Evolutionary conservation across 495 filamentous ascomycete genomes (phyloP).

Genomic region (Glarea lozoyensis): DNA sequence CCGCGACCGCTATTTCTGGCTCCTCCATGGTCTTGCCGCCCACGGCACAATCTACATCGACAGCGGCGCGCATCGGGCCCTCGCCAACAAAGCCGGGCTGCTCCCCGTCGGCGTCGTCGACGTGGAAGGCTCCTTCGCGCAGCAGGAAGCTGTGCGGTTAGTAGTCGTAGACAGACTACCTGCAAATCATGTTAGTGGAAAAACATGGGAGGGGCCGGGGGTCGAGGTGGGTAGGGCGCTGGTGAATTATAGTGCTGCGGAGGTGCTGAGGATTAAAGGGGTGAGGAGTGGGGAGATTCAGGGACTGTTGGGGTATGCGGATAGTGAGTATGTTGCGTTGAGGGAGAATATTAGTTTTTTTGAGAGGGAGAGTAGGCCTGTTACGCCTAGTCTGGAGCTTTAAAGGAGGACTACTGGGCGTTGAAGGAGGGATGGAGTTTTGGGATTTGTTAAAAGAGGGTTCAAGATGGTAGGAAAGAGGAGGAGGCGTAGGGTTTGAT

Average conservation of each 20-base stretch:
- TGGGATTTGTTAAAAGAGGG: too few species aligned
- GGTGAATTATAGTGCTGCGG: conserved; percentile 82
- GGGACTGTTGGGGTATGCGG: conserved; percentile 74
- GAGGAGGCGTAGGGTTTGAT: too few species aligned
- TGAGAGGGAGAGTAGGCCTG: conserved; percentile 27
- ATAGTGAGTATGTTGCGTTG: conserved; percentile 88
- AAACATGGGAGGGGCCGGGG: conserved; percentile 42
- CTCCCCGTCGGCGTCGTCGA: conserved; percentile 86
- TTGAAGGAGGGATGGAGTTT: too few species aligned
- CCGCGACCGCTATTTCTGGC: conserved; percentile 91
- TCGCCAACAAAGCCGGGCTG: conserved; percentile 76
- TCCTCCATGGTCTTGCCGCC: conserved; percentile 86
- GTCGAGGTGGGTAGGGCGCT: conserved; percentile 86
- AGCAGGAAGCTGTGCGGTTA: conserved; percentile 84
- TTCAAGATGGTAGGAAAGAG: too few species aligned
- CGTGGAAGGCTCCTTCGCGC: conserved; percentile 76
- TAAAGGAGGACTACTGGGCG: too few species aligned
- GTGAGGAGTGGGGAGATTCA: conserved; percentile 73
- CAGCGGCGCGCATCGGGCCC: conserved; percentile 70
- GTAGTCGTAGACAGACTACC: conserved; percentile 53
- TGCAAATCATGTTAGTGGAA: background rate
- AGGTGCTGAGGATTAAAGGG: conserved; percentile 79
- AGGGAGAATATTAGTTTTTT: conserved; percentile 84
- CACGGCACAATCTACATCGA: conserved; percentile 92
- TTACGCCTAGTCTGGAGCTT: conserved; percentile 29